Evolutionary conservation across 331 rosid genomes (phyloP).

Genomic region (Quercus lobata): DNA sequence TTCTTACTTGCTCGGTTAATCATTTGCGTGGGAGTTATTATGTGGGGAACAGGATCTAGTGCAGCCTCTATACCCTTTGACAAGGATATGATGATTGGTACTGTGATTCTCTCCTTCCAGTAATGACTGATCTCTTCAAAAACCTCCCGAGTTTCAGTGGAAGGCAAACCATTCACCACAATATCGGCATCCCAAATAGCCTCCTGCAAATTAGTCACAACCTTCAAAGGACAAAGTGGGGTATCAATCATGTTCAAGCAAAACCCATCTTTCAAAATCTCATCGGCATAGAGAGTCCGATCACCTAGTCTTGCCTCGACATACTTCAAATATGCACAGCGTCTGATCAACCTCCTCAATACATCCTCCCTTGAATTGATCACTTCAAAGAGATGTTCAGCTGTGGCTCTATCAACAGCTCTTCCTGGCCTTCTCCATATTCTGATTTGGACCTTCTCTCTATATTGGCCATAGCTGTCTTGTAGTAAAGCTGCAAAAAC

Average conservation of each 20-base stretch:
- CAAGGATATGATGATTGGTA: constrained; percentile 77
- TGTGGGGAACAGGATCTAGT: constrained; percentile 74
- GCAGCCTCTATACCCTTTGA: constrained; percentile 93
- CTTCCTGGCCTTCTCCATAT: constrained; percentile 89
- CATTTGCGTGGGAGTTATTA: constrained; percentile 85
- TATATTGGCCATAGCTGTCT: constrained; percentile 72
- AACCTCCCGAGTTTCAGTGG: constrained; percentile 79
- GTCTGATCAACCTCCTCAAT: constrained; percentile 76
- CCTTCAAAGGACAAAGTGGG: constrained; percentile 90
- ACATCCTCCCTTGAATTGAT: constrained; percentile 88
- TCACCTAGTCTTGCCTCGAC: constrained; percentile 96
- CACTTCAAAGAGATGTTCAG: constrained; percentile 80
- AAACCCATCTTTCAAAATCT: constrained; percentile 86
- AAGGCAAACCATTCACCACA: constrained; percentile 88
- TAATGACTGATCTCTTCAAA: constrained; percentile 82
- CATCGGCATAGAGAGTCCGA: constrained; percentile 77
- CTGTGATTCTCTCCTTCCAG: constrained; percentile 87
- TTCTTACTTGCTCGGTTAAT: constrained; percentile 83
- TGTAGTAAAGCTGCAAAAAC: constrained; percentile 76
- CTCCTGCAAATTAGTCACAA: constrained; percentile 90
- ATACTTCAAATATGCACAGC: constrained; percentile 81
- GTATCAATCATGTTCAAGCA: constrained; percentile 94
- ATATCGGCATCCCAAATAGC: constrained; percentile 98
- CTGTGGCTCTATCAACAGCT: constrained; percentile 63
- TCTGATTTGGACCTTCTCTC: constrained; percentile 77